These are phyloP conservation scores for Backusella tarrabulga DNA, from an alignment of 192 early-diverging fungal species.

Conservation along the genomic window DNA sequence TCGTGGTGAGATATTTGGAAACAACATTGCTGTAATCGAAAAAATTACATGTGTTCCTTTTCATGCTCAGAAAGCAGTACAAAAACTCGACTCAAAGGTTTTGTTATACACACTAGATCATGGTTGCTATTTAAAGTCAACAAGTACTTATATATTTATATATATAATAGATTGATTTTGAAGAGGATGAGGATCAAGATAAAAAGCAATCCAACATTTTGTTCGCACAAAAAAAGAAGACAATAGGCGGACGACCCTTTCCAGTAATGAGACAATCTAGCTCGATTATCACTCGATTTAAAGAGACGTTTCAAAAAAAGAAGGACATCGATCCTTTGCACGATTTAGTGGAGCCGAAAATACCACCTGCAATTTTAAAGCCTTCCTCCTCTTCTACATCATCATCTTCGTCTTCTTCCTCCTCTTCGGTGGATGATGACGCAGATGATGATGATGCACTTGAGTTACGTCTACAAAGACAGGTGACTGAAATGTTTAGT, in stretches of 20 bases:
- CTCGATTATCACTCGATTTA: conserved; percentile 16
- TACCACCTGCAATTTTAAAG: background rate
- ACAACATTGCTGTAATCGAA: conserved; percentile 39
- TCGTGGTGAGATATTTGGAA: conserved; percentile 38
- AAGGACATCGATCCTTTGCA: background rate
- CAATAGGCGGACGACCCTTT: background rate
- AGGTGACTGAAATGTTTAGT: conserved; percentile 47
- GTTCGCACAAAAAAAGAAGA: background rate
- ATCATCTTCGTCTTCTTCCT: no score
- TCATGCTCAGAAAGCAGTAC: conserved; percentile 24
- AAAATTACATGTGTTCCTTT: conserved; percentile 39
- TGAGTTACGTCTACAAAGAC: conserved; percentile 46
- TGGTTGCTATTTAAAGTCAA: background rate
- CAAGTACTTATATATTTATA: background rate
- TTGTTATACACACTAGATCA: background rate
- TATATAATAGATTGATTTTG: conserved; percentile 19
- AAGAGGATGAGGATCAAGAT: conserved; percentile 18
- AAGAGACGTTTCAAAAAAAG: background rate
- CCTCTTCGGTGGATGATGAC: conserved; percentile 9
- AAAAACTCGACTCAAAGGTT: conserved; percentile 23
- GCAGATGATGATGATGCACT: conserved; percentile 32
- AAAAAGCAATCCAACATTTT: background rate
- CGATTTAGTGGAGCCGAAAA: background rate
- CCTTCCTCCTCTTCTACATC: background rate
- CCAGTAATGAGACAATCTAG: conserved; percentile 24